Evolutionary conservation across 2,329 filamentous ascomycete genomes (phyloP).

Genomic region (Clonostachys sp.): DNA sequence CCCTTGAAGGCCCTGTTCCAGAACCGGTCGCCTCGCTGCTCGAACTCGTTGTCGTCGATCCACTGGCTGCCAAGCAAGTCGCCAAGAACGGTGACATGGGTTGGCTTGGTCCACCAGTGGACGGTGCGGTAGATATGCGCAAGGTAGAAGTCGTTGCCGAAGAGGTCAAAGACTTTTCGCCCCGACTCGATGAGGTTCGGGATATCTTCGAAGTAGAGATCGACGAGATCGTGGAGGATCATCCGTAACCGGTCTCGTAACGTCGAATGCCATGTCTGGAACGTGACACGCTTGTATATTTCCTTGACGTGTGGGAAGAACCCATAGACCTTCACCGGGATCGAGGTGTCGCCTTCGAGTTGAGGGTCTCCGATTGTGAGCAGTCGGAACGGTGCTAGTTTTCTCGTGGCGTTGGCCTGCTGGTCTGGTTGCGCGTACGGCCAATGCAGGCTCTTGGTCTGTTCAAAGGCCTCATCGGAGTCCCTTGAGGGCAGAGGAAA

Average conservation of each 20-base stretch:
- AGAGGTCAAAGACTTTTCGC: slow-evolving; percentile 79
- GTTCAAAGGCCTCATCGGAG: slow-evolving; percentile 22
- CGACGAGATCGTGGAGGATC: slow-evolving; percentile 53
- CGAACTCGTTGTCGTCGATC: slow-evolving; percentile 84
- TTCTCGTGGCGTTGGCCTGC: slow-evolving; percentile 7
- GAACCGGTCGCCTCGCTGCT: slow-evolving; percentile 65
- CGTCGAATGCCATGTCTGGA: slow-evolving; percentile 36
- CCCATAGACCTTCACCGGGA: slow-evolving; percentile 54
- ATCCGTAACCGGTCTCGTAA: slow-evolving; percentile 48
- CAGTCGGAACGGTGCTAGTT: slow-evolving; percentile 72
- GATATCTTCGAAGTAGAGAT: slow-evolving; percentile 64
- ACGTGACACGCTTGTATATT: slow-evolving; percentile 41
- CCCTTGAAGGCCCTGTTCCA: slow-evolving; percentile 78
- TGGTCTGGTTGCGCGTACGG: slow-evolving; percentile 16
- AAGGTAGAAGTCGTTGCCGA: slow-evolving; percentile 93
- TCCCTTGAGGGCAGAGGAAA: slow-evolving; percentile 59
- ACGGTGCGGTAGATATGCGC: slow-evolving; percentile 86
- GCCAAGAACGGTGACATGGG: slow-evolving; percentile 83
- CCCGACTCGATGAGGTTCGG: slow-evolving; percentile 60
- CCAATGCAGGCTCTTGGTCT: slow-evolving; percentile 35
- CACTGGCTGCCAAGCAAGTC: slow-evolving; percentile 94
- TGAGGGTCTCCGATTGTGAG: slow-evolving; percentile 89
- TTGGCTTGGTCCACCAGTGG: slow-evolving; percentile 79
- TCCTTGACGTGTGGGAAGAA: slow-evolving; percentile 48
- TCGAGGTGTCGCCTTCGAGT: slow-evolving; percentile 84